A percentile compares a stretch with the other conserved stretches of the same genome.
Conservation (phyloP, 2,329 filamentous ascomycete species). For the Mycogone perniciosa region DNA sequence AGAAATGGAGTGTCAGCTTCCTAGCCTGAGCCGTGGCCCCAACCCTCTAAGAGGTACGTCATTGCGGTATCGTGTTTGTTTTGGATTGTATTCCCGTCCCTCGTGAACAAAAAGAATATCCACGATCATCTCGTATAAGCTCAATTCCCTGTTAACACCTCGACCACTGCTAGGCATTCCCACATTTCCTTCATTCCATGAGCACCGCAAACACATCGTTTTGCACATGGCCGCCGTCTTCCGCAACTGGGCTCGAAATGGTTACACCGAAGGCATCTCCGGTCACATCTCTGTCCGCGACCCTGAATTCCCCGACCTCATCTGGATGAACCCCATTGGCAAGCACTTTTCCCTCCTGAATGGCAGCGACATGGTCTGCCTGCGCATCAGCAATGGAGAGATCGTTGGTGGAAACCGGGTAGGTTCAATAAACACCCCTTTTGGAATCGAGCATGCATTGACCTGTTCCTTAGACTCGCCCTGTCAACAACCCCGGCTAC, state of each 20-base stretch:
- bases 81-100: not conserved
- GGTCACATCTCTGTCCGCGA: constrained; percentile 61
- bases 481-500: constrained; percentile 63
- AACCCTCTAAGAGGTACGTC: constrained; percentile 19
- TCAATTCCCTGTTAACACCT: not conserved
- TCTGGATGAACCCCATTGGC: constrained; percentile 67
- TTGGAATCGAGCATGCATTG: not conserved
- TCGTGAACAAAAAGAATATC: not conserved
- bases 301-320: constrained; percentile 52
- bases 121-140: not conserved
- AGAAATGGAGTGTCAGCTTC: constrained; percentile 15
- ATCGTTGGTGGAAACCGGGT: constrained; percentile 56
- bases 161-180: constrained; percentile 32
- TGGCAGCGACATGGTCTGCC: constrained; percentile 61
- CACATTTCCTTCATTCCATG: constrained; percentile 32
- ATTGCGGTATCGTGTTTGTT: not conserved
- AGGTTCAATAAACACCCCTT: constrained; percentile 1
- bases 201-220: constrained; percentile 56
- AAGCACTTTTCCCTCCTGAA: constrained; percentile 61
- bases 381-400: constrained; percentile 51
- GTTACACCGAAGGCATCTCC: constrained; percentile 27
- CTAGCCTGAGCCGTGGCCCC: constrained; percentile 18
- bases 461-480: constrained; percentile 32
- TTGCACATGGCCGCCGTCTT: constrained; percentile 59
- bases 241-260: constrained; percentile 30